Percentiles rank a stretch among this genome's conserved stretches.
Evolutionary conservation across 2,329 filamentous ascomycete species (phyloP).

Genomic region (Ramichloridium luteum): DNA sequence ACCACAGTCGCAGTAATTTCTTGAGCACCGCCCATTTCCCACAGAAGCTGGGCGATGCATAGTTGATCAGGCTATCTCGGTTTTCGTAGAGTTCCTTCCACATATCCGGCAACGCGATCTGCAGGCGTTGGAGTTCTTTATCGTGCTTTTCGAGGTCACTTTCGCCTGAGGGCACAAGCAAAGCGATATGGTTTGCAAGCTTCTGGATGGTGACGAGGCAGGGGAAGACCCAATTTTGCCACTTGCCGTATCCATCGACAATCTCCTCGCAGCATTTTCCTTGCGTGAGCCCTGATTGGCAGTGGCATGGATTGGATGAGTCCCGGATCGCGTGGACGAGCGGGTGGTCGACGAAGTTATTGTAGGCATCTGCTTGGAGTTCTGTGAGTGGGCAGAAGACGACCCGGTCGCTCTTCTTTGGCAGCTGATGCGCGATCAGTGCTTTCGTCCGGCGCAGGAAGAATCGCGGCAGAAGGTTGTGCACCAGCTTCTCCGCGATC

Average conservation of each 20-base stretch:
- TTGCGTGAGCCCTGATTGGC: slow-evolving; percentile 53
- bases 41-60: slow-evolving; percentile 81
- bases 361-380: slow-evolving; percentile 69
- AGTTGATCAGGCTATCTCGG: slow-evolving; percentile 65
- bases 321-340: slow-evolving; percentile 56
- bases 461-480: slow-evolving; percentile 78
- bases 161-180: slow-evolving; percentile 58
- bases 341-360: slow-evolving; percentile 63
- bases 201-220: slow-evolving; percentile 73
- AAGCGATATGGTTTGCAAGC: slow-evolving; percentile 81
- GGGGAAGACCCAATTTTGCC: slow-evolving; percentile 74
- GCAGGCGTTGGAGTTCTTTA: slow-evolving; percentile 63
- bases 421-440: slow-evolving; percentile 80
- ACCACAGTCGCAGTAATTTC: slow-evolving; percentile 80
- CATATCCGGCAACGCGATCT: slow-evolving; percentile 58
- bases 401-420: slow-evolving; percentile 86
- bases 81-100: slow-evolving; percentile 65
- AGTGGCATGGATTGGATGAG: slow-evolving; percentile 57
- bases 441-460: slow-evolving; percentile 90
- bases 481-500: slow-evolving; percentile 71
- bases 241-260: slow-evolving; percentile 51
- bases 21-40: slow-evolving; percentile 93
- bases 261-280: slow-evolving; percentile 68
- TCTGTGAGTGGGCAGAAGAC: slow-evolving; percentile 88
- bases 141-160: slow-evolving; percentile 61